Base-by-base conservation (phyloP, 176 grass and related monocot species). In the Eleusine coracana region DNA sequence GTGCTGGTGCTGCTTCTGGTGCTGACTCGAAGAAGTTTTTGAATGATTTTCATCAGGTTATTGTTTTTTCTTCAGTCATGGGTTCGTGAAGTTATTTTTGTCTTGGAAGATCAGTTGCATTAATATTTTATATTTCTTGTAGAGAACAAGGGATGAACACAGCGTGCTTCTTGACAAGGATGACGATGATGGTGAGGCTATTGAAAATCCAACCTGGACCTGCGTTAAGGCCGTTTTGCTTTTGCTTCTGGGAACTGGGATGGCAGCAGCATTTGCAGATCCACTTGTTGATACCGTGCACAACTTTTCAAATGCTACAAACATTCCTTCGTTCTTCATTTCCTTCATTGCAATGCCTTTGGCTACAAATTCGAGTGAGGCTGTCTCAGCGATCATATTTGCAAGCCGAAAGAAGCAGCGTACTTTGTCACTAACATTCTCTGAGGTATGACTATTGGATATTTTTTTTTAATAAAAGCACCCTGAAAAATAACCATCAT, bases 321-420 rank as follows among this genome's bases (percentile, higher is more conserved):
- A 55, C 6, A 98, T 95, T 73, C 92, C 96, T 77, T 95, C 92
- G 31, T 98, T 98, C 68, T 98, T 98, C 79, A 90, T 98, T 51
- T 95, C 96, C 38, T 98, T 98, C 63, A 92, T 98, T 78, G 92
- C 74, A 18, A 95, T 98, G 96, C 96, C 96, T 3, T 28, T 98
- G 68, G 96, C 91, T 68, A 98, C 96, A 16, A 98, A 95, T 75
- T 95, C 92, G 69, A 98, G 96, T 11, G 96, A 98, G 91, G 96
- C 90, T 59, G 89, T 98, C 15, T 98, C 96, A 5, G 84, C 92
- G 21, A 90, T 98, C 71, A 95, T 95, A 71, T 95, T 98, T 73
- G 85, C 93, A 8, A 88, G 82, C 25, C 80, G 92, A 68, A 98
- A 95, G 90, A 95, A 98, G 88, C 77, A 93, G 71, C 86, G 89